Percentiles rank a stretch among this genome's conserved stretches.
phyloP scores from a whole-genome alignment of 1,139 yeast species.

The Yamadazyma oceani region DNA sequence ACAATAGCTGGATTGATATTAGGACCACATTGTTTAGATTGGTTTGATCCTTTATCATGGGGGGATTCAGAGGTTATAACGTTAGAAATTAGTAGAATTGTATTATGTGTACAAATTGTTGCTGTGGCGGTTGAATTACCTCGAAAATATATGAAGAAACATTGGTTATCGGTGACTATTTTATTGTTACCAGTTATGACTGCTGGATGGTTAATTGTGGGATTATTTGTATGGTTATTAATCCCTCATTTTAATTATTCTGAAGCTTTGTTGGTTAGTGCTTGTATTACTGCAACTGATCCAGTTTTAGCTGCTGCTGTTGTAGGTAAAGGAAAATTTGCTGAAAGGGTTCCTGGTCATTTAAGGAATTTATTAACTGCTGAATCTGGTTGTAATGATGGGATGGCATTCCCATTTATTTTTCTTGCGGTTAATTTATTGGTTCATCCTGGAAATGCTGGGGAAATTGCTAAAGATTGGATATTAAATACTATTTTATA shows the following conservation, averaged over 20 bases:
- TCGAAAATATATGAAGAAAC: constrained; percentile 85
- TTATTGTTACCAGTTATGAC: constrained; percentile 92
- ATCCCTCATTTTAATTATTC: constrained; percentile 82
- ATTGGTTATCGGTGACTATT: constrained; percentile 81
- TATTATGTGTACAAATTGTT: constrained; percentile 88
- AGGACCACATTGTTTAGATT: constrained; percentile 88
- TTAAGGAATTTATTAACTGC: constrained; percentile 86
- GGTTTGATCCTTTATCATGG: constrained; percentile 91
- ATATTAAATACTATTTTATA: constrained; percentile 75
- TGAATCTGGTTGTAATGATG: constrained; percentile 97
- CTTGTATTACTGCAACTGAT: constrained; percentile 96
- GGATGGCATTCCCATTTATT: constrained; percentile 97
- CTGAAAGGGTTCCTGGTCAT: constrained; percentile 97
- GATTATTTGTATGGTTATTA: constrained; percentile 79
- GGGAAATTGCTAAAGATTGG: constrained; percentile 82
- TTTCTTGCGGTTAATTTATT: constrained; percentile 71
- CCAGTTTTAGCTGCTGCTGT: constrained; percentile 98
- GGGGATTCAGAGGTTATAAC: constrained; percentile 88
- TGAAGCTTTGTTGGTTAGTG: constrained; percentile 77
- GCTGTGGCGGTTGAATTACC: constrained; percentile 98
- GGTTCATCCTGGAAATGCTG: constrained; percentile 61
- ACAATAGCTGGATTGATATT: constrained; percentile 86
- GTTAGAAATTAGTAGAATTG: constrained; percentile 83
- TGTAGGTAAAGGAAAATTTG: constrained; percentile 96
- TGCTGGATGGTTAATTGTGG: constrained; percentile 86